phyloP scores from a whole-genome alignment of 2,329 filamentous ascomycete species.

The Apiospora sp. region DNA sequence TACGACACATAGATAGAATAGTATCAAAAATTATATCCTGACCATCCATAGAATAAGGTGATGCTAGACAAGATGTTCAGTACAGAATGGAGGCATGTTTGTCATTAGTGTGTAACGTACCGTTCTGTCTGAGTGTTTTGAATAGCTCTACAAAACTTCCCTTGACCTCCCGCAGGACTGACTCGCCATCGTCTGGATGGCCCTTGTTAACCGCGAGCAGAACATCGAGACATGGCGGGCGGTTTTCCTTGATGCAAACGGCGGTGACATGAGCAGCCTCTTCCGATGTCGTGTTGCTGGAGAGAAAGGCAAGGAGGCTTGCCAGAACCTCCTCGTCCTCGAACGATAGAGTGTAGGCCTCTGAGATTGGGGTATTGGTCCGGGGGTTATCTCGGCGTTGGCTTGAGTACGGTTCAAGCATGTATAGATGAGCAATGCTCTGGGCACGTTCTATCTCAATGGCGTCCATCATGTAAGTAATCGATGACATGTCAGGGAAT shows the following conservation, averaged over 20 bases:
- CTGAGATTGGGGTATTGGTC: neutral
- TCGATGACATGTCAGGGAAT: neutral
- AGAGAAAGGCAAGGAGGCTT: slow-evolving; percentile 44
- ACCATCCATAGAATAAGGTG: slow-evolving; percentile 20
- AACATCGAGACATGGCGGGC: too few relatives aligned
- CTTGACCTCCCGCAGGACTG: slow-evolving; percentile 31
- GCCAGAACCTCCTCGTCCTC: slow-evolving; percentile 41
- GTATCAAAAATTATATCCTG: slow-evolving; percentile 36
- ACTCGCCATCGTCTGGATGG: slow-evolving; percentile 29
- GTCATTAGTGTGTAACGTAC: neutral
- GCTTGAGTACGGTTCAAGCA: slow-evolving; percentile 34
- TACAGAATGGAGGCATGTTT: neutral
- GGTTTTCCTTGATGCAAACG: slow-evolving; percentile 45
- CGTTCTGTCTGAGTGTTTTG: slow-evolving; percentile 28
- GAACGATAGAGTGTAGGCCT: slow-evolving; percentile 41
- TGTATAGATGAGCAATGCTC: slow-evolving; percentile 37
- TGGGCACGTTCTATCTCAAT: slow-evolving; percentile 35
- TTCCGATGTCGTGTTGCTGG: slow-evolving; percentile 40
- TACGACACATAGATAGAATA: slow-evolving; percentile 43
- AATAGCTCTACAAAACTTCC: slow-evolving; percentile 32
- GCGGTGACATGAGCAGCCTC: slow-evolving; percentile 44
- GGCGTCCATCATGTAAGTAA: neutral
- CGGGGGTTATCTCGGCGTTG: slow-evolving; percentile 28
- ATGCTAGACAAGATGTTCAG: neutral
- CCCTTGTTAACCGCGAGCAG: slow-evolving; percentile 45